These are phyloP conservation scores for Trifolium repens DNA, from an alignment of 306 rosid species.

Conservation along the genomic window DNA sequence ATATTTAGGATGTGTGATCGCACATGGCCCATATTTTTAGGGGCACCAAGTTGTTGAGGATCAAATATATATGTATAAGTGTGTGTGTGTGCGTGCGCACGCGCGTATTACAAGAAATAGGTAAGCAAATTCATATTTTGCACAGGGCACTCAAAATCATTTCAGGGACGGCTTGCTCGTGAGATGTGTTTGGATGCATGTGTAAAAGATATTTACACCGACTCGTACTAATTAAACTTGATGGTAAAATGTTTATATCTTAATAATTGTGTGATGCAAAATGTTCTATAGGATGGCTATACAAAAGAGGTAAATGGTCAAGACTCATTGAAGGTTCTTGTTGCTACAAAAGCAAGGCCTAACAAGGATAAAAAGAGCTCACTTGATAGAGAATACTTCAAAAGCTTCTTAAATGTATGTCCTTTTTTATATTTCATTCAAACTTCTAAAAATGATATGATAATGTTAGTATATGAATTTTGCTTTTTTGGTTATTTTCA, in stretches of 20 bases:
- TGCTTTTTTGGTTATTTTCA: not conserved
- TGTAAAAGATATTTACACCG: not conserved
- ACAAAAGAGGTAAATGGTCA: constrained; percentile 66
- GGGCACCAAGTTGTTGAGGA: too few species aligned
- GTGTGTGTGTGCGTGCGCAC: too few species aligned
- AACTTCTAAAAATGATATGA: not conserved
- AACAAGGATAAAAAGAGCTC: constrained; percentile 54
- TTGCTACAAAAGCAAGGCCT: constrained; percentile 84
- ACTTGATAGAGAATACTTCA: constrained; percentile 74
- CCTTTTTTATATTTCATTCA: constrained; percentile 3
- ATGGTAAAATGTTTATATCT: too few species aligned
- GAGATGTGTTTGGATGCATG: not conserved
- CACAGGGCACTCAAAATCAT: too few species aligned
- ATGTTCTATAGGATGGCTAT: constrained; percentile 81
- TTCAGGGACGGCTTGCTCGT: not conserved
- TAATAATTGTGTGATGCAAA: constrained; percentile 4
- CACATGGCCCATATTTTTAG: too few species aligned
- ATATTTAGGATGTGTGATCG: too few species aligned
- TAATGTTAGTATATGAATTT: constrained; percentile 1
- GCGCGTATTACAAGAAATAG: too few species aligned
- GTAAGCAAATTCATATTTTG: too few species aligned
- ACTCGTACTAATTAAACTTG: not conserved
- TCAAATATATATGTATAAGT: too few species aligned
- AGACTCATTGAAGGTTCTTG: constrained; percentile 72
- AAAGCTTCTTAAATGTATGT: constrained; percentile 75